Evolutionary conservation across 2,329 filamentous ascomycete genomes (phyloP), one percentile per base, ranked within the genome.

Genomic region (Akanthomyces lecanii): DNA sequence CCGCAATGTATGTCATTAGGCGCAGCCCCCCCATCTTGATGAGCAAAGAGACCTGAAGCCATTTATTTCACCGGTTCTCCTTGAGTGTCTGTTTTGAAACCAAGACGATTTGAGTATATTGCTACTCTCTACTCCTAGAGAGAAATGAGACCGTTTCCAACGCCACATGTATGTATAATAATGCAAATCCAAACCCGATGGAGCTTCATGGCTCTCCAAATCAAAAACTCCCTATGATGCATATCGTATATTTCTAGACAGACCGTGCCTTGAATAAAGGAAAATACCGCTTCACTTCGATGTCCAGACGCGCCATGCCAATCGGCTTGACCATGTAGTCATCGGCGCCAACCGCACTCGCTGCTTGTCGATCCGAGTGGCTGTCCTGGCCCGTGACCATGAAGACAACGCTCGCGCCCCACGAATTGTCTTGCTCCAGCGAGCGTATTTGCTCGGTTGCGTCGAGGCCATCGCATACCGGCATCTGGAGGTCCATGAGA

Each of bases 401-500:
- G 6, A 72, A 71, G 3, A 72, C 25, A 36, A 67, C 62, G 36
- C 66, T 67, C 10, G 64, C 30, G 1, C 58, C 55, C 47, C 66
- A 69, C 0, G 51, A 55, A 3, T 65, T 51, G 1, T 63, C 16
- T 16, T 66, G 65, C 54, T 71, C 71, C 21, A 71, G 30, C 1
- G 28, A n/a, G 5, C 70, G 66, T 44, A 72, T 72, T 33, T 70
- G 66, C 3, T 53, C 25, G 0, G 71, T 72, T 14, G 71, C 71
- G 23, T 70, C 67, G 8, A 72, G 66, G 12, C 71, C 71, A 4
- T 72, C 71, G 36, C 71, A 71, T 0, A 71, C 59, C 7, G 71
- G 71, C 71, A 72, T 72, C 51, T 72, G 71, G 0, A 72, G 40
- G 21, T 72, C 71, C 71, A 72, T 72, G 0, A 72, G 64, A 2